Percentiles rank a stretch among this genome's conserved stretches.
phyloP scores from a whole-genome alignment of 2,329 filamentous ascomycete species.

The Alternaria solani region DNA sequence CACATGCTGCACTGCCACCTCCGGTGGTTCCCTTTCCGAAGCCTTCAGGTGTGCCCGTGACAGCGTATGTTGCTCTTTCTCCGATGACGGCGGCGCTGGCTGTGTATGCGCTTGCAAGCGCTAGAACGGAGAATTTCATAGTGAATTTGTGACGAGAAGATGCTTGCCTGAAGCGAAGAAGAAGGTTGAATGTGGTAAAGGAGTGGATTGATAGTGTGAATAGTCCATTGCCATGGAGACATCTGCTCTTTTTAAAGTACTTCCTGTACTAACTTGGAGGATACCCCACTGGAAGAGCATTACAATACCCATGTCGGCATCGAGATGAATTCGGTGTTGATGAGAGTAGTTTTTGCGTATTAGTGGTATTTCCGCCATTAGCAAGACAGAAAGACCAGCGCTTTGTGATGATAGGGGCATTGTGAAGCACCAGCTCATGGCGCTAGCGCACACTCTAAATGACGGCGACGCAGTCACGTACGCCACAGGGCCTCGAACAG shows the following conservation, averaged over 20 bases:
- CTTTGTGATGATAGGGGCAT: conserved; percentile 1
- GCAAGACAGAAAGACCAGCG: background rate
- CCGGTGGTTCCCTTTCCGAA: conserved; percentile 19
- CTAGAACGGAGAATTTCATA: conserved; percentile 12
- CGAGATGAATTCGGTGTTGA: background rate
- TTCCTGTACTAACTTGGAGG: background rate
- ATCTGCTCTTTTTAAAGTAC: background rate
- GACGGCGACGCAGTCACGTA: background rate
- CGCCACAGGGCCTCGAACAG: background rate
- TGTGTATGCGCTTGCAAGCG: conserved; percentile 7
- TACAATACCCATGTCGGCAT: background rate
- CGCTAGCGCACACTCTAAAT: conserved; percentile 4
- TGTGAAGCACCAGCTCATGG: background rate
- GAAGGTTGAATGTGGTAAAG: background rate
- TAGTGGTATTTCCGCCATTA: conserved; percentile 8
- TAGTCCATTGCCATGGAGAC: background rate
- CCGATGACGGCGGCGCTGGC: conserved; percentile 6
- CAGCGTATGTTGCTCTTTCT: conserved; percentile 1
- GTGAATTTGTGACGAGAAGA: background rate
- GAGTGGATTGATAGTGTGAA: background rate
- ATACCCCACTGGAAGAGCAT: background rate
- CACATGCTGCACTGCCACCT: conserved; percentile 23
- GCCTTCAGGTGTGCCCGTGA: conserved; percentile 13
- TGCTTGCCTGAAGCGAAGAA: background rate
- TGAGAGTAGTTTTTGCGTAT: background rate